Evolutionary conservation across 345 rosid genomes (phyloP), one percentile per base, ranked within the genome.

Genomic region (Lumnitzera littorea): DNA sequence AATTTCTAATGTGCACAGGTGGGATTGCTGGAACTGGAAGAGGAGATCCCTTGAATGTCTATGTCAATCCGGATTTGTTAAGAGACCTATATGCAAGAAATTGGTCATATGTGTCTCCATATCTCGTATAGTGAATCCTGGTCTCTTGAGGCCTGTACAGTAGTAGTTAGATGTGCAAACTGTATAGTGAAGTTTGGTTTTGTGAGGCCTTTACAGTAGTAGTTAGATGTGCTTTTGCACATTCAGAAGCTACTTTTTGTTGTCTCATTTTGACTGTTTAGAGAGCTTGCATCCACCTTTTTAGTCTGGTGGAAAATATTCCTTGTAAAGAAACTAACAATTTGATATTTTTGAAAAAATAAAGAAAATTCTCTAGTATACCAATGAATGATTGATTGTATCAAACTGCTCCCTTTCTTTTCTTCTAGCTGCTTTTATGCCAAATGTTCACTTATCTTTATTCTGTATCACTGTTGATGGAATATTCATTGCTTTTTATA

Each of bases 1-100:
- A 74, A 70, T 77, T 80, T 80, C 75, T 78, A 65, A 63, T 74
- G 77, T 82, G 59, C 65, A 67, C 96, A 88, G 96, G 96, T 83
- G 71, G 63, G 14, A 53, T 72, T 63, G 80, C 80, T 46, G 87
- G 80, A 71, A 79, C 79, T 67, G 79, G 83, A 78, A 77, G 86
- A 72, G 62, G 87, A 72, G 79, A 73, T 80, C 79, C 62, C 71
- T 74, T 76, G 73, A 77, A 79, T 79, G 50, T 82, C 73, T 76
- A 70, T 85, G 92, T 82, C 46, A 82, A 73, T 71, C 76, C 75
- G 52, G 66, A 70, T 69, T 76, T 73, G 79, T 75, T 71, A 68
- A 74, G 68, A 72, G 64, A 72, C 63, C 68, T 63, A 14, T 70
- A 62, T 65, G 64, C 80, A 69, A 60, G 74, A 65, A 64, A 56